A percentile compares a stretch with the other conserved stretches of the same genome.
Evolutionary conservation across 495 filamentous ascomycete genomes (phyloP).

Genomic region (Xylaria cubensis): DNA sequence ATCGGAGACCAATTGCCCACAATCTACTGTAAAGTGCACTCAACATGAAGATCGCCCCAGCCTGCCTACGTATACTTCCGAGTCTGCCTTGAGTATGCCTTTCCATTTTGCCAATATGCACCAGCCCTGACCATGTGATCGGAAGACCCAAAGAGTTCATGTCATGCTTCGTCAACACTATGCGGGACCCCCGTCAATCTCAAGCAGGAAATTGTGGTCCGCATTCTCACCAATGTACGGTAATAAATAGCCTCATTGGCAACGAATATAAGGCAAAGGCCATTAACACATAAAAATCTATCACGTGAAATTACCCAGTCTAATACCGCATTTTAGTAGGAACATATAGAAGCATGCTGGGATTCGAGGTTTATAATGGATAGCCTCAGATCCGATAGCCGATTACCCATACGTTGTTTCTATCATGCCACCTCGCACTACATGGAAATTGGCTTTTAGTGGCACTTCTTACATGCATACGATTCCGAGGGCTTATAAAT

Average conservation of each 20-base stretch:
- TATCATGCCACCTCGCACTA: slow-evolving; percentile 15
- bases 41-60: not conserved
- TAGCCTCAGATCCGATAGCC: not conserved
- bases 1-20: not conserved
- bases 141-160: not conserved
- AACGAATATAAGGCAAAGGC: not conserved
- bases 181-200: not conserved
- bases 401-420: not conserved
- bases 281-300: not conserved
- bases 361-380: not conserved
- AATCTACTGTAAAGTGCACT: not conserved
- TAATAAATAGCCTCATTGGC: not conserved
- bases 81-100: slow-evolving; percentile 4
- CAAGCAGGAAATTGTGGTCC: not conserved
- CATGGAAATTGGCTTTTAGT: not conserved
- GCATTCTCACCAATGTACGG: not conserved
- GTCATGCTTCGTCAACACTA: not conserved
- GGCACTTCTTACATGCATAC: slow-evolving; percentile 17
- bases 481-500: not conserved
- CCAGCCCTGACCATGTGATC: not conserved
- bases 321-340: not conserved
- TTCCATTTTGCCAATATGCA: not conserved
- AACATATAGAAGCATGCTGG: not conserved
- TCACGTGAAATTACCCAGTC: not conserved
- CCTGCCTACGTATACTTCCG: not conserved